Evolutionary conservation across 2,329 filamentous ascomycete species (phyloP).

Genomic region (Zasmidium angulare): DNA sequence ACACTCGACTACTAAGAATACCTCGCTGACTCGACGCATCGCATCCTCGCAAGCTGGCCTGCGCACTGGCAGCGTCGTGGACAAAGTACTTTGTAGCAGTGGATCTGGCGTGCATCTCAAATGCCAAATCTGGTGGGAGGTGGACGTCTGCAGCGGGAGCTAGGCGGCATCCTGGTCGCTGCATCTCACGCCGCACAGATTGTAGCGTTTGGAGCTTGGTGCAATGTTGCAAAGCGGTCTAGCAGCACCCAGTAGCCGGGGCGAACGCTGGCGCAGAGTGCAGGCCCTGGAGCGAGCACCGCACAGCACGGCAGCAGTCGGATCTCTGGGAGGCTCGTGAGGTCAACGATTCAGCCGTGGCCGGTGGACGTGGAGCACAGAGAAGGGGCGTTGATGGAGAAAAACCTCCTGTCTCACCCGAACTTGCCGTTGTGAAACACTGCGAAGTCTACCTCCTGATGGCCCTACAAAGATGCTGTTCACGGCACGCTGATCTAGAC

Average conservation of each 20-base stretch:
- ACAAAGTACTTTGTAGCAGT: background rate
- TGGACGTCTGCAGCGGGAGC: background rate
- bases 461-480: background rate
- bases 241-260: background rate
- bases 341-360: background rate
- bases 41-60: background rate
- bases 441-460: background rate
- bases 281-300: background rate
- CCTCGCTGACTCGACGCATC: too few relatives aligned
- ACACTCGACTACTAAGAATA: too few relatives aligned
- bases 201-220: background rate
- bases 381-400: too few relatives aligned
- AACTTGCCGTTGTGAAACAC: background rate
- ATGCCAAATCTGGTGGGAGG: background rate
- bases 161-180: background rate
- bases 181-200: background rate
- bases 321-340: background rate
- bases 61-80: background rate
- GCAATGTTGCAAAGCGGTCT: background rate
- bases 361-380: background rate
- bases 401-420: background rate
- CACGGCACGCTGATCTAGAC: background rate
- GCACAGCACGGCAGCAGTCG: background rate
- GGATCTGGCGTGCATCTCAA: background rate
- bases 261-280: background rate